Conservation (phyloP, 164 flowering plant genomes). For the Aristolochia californica region DNA sequence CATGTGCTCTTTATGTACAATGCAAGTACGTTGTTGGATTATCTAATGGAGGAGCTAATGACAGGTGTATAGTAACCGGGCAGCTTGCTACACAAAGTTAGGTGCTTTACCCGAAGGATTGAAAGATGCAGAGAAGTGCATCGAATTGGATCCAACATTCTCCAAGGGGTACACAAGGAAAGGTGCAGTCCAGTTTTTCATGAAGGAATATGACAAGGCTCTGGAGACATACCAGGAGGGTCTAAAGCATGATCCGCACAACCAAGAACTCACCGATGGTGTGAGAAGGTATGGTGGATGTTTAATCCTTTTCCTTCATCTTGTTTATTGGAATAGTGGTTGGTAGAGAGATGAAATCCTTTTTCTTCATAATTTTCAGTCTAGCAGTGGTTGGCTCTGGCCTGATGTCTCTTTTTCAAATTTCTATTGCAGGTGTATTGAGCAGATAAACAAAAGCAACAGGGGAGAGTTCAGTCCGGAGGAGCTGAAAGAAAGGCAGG, state of each 20-base stretch:
- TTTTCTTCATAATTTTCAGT: too few species aligned
- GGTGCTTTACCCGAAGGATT: slow-evolving; percentile 91
- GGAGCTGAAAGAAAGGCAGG: slow-evolving; percentile 97
- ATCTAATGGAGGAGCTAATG: not conserved
- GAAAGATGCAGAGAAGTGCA: slow-evolving; percentile 97
- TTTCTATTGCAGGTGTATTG: slow-evolving; percentile 55
- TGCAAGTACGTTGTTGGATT: too few species aligned
- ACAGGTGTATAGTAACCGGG: slow-evolving; percentile 92
- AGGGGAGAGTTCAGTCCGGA: slow-evolving; percentile 89
- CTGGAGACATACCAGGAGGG: slow-evolving; percentile 94
- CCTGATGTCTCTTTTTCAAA: not conserved
- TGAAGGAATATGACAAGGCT: slow-evolving; percentile 97
- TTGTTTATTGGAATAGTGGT: too few species aligned
- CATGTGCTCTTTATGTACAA: not conserved
- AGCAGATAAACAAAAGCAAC: slow-evolving; percentile 82
- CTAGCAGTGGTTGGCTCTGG: not conserved
- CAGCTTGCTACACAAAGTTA: slow-evolving; percentile 91
- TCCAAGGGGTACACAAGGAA: slow-evolving; percentile 87
- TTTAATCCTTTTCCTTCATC: not conserved
- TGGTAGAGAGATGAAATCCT: too few species aligned
- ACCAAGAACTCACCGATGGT: slow-evolving; percentile 83
- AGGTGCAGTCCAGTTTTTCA: slow-evolving; percentile 88
- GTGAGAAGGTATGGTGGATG: slow-evolving; percentile 39
- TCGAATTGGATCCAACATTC: slow-evolving; percentile 93
- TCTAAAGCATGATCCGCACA: slow-evolving; percentile 72